Evolutionary conservation across 1,284 basidiomycete genomes (phyloP), one percentile per base, ranked within the genome.

Genomic region (Agroathelia rolfsii): DNA sequence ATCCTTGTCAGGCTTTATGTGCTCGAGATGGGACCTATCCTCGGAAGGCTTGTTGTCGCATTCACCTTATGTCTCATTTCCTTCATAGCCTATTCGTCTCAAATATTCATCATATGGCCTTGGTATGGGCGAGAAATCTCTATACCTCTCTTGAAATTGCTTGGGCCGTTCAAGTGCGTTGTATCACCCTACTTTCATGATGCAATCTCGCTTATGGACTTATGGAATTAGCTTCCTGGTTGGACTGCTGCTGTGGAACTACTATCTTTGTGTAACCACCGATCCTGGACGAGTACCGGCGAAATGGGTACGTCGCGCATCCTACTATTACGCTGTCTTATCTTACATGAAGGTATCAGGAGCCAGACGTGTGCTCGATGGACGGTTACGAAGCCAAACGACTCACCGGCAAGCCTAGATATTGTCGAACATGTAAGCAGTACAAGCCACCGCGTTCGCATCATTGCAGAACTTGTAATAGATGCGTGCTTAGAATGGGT

Each of bases 91-190:
- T 88, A 88, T 53, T 80, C 83, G 9, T 75, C 82, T 2, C 92
- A 96, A 55, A 71, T 92, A 49, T 92, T 85, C 55, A 66, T 95
- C 42, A 76, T 93, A 54, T 87, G 85, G 82, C 89, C 89, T 24
- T 92, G 85, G 84, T 90, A 90, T 48, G 82, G 85, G 27, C 54
- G 68, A 21, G 76, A 56, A 30, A 43, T 83, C 39, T 81, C 83
- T 5, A 55, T 81, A 14, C 76, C 86, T 39, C 72, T 94, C 17
- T 46, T 89, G 22, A 60, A 58, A 20, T 64, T 93, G 5, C 69
- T 96, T 7, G 45, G 76, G 1, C 89, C 90, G 1, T 94, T 95
- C 79, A 94, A 96, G 86, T 89, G 51, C 48, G 83, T 58, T 36
- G 24, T 16, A 7, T 45, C 20, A 15, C 23, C 26, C 30, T 4